phyloP scores from a whole-genome alignment of 305 asterid genomes.

The Solanum hybrid region DNA sequence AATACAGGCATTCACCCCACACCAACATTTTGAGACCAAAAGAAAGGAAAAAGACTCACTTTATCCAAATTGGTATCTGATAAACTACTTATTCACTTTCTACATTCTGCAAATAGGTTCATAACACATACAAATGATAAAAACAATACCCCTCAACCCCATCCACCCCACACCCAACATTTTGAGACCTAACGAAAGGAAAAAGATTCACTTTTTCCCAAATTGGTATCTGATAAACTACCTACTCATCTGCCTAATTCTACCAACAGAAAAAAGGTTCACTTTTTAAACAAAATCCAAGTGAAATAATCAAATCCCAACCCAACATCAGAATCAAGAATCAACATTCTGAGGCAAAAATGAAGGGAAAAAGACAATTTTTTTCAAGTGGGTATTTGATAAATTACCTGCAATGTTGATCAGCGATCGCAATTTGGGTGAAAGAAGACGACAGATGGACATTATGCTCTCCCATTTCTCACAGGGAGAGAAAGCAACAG shows the following conservation, averaged over 20 bases:
- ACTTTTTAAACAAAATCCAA: neutral
- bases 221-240: too few relatives aligned
- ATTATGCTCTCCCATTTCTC: neutral
- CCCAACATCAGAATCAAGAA: neutral
- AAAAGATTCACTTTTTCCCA: too few relatives aligned
- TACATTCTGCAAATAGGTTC: too few relatives aligned
- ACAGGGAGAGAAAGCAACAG: neutral
- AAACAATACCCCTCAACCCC: neutral
- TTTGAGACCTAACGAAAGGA: too few relatives aligned
- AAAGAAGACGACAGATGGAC: slow-evolving; percentile 13
- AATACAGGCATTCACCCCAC: too few relatives aligned
- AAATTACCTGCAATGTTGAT: neutral
- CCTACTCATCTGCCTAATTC: neutral
- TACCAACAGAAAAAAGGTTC: neutral
- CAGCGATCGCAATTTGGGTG: neutral
- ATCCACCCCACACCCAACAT: too few relatives aligned
- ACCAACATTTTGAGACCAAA: too few relatives aligned
- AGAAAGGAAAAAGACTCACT: too few relatives aligned
- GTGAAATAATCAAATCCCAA: neutral
- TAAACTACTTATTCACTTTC: too few relatives aligned
- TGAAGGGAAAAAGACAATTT: neutral
- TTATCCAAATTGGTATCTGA: too few relatives aligned
- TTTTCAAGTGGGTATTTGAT: neutral
- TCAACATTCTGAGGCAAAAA: neutral
- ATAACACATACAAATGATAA: neutral